Base-by-base conservation (phyloP, 2,329 filamentous ascomycete species). In the Aureobasidium melanogenum region DNA sequence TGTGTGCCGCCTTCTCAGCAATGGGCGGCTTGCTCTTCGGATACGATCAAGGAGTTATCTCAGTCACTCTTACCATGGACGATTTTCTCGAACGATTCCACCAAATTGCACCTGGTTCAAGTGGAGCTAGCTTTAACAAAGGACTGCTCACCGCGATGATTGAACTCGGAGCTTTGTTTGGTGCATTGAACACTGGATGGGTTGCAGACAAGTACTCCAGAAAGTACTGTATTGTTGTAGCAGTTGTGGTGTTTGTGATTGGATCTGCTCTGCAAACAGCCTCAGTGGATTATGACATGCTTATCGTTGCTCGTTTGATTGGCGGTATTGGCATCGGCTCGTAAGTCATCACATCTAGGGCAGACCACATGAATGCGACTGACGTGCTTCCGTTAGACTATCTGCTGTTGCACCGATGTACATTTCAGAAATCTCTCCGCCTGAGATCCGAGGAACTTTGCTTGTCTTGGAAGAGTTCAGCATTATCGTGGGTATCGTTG, bases 141-240 rank as follows among this genome's bases (percentile, higher is more conserved):
- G 75, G 75, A 17, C 64, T 77, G 6, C 69, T 82, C 72, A 82
- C 80, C 9, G 80, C 80, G 3, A 82, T 82, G 79, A 77, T 83
- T 54, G 79, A 82, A 63, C 65, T 82, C 22, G 80, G 80, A n/a
- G 80, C 80, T 9, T 69, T 81, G 19, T 54, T 76, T 3, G 74
- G 50, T 56, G 76, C 77, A 3, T 59, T 79, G 22, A 78, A 77
- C 39, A 74, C 77, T 61, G 77, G 77, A 5, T 82, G 76, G 71
- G 73, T 82, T 38, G 80, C 80, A 1, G 80, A 83, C 63, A 78
- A 75, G 64, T 75, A 81, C 38, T 81, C 79, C 5, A 72, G 81
- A 39, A 79, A 81, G 58, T 80, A 79, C 63, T 78, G 78, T 3
- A 81, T 83, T 43, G 66, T 81, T 1, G 74, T 82, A 2, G 80